A percentile compares a stretch with the other conserved stretches of the same genome.
Conservation (phyloP, 371 early-diverging fungal species). For the Mucor racemosus region DNA sequence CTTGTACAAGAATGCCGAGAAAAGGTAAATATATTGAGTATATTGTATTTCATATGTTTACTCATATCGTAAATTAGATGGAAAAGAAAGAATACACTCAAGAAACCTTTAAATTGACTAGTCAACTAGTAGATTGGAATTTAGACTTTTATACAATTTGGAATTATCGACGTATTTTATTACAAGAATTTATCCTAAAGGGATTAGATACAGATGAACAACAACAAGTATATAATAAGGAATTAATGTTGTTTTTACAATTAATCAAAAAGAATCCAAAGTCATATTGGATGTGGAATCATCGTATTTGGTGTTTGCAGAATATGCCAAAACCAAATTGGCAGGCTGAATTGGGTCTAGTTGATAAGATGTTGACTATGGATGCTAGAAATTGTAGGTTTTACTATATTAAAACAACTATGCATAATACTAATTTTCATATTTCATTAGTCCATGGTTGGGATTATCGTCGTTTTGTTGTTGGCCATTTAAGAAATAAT, state of each 20-base stretch:
- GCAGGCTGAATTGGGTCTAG: constrained; percentile 79
- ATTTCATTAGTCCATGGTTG: constrained; percentile 89
- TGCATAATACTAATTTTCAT: background rate
- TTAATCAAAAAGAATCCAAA: constrained; percentile 77
- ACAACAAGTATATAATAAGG: constrained; percentile 50
- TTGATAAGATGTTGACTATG: constrained; percentile 75
- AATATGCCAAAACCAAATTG: constrained; percentile 78
- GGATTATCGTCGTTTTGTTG: constrained; percentile 89
- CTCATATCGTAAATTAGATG: constrained; percentile 18
- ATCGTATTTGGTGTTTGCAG: constrained; percentile 87
- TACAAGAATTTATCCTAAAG: constrained; percentile 51
- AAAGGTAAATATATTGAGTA: constrained; percentile 19
- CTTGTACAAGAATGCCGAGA: constrained; percentile 46
- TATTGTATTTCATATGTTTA: background rate
- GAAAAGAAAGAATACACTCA: constrained; percentile 38
- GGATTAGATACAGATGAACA: constrained; percentile 25
- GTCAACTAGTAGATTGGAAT: constrained; percentile 74
- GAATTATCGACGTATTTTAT: constrained; percentile 82
- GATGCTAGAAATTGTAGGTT: constrained; percentile 93
- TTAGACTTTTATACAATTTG: constrained; percentile 92
- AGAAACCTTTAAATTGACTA: constrained; percentile 70
- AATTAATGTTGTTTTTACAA: constrained; percentile 70
- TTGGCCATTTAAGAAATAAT: constrained; percentile 48
- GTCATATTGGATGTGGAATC: constrained; percentile 95
- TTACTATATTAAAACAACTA: background rate